phyloP scores from a whole-genome alignment of 371 early-diverging fungal species.

The Smittium culicis region DNA sequence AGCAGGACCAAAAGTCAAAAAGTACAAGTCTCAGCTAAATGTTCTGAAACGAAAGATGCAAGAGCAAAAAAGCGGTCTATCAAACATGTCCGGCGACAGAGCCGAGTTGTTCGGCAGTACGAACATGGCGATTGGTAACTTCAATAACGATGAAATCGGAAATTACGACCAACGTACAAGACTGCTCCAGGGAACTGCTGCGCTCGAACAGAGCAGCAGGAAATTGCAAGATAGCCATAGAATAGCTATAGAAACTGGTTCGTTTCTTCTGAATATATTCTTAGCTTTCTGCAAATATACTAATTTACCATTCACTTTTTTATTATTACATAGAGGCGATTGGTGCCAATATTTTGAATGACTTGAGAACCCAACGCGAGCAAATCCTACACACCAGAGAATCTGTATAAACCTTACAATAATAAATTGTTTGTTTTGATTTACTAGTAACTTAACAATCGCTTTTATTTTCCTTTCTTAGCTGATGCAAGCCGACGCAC shows the following conservation, averaged over 20 bases:
- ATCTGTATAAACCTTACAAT: slow-evolving; percentile 39
- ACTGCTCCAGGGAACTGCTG: slow-evolving; percentile 68
- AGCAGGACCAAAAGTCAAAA: slow-evolving; percentile 52
- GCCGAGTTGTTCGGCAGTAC: slow-evolving; percentile 47
- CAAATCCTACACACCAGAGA: slow-evolving; percentile 75
- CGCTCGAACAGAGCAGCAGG: slow-evolving; percentile 57
- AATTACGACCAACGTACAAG: slow-evolving; percentile 69
- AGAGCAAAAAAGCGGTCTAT: slow-evolving; percentile 15
- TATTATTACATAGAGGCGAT: slow-evolving; percentile 41
- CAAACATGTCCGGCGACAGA: slow-evolving; percentile 29
- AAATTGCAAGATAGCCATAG: slow-evolving; percentile 78
- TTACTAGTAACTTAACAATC: background rate
- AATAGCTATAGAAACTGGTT: slow-evolving; percentile 76
- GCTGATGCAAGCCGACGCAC: slow-evolving; percentile 73
- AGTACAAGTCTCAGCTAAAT: slow-evolving; percentile 63
- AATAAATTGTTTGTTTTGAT: background rate
- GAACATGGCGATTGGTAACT: slow-evolving; percentile 18
- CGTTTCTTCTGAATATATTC: background rate
- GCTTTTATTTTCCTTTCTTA: slow-evolving; percentile 17
- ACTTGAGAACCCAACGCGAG: slow-evolving; percentile 74
- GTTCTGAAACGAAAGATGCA: slow-evolving; percentile 55
- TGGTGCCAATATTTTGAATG: slow-evolving; percentile 68
- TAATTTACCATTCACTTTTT: slow-evolving; percentile 1
- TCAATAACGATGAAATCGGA: slow-evolving; percentile 37
- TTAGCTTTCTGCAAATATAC: background rate